Evolutionary conservation across 495 filamentous ascomycete genomes (phyloP), one percentile per base, ranked within the genome.

Genomic region (Hypoxylon fuscum): DNA sequence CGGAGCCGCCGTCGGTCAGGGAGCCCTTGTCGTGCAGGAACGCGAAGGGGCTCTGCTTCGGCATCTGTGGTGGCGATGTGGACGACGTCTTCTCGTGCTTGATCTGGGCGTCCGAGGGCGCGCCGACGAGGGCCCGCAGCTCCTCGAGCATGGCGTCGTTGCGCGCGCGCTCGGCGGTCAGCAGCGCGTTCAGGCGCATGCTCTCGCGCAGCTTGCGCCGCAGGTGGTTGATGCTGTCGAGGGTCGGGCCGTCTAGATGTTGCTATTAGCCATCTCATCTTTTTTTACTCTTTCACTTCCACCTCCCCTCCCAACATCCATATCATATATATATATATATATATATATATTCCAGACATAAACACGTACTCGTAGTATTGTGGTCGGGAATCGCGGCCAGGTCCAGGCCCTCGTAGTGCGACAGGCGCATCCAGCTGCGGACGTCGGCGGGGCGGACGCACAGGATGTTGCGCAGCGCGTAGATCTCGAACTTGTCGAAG

Each of bases 401-500:
- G 34, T 75, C 74, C 41, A 81, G 66, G 17, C 82, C 69, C 77
- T 93, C 87, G 75, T 98, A 97, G 82, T 97, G 93, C 43, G 83
- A 85, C 51, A 98, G 77, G 47, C 87, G 81, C 54, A 98, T 87
- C 87, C 89, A 96, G 32, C 80, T 75, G 65, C 86, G 83, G 48
- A 96, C 73, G 32, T 90, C 90, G 27, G 85, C 79, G 1, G 87
- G 86, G 21, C 68, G 55, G 27, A 97, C 86, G 8, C 85, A 88
- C 62, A 98, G 78, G 57, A 97, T 90, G 73, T 96, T 97, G 59
- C 95, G 82, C 77, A 98, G 77, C 21, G 89, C 87, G 73, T 91
- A 96, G 23, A 98, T 88, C 67, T 98, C 95, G 72, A 97, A 97
- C 52, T 94, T 91, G 74, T 98, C 97, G 59, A 98, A 90, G 68